A percentile compares a stretch with the other conserved stretches of the same genome.
phyloP scores from a whole-genome alignment of 805 yeast genomes.

The Metschnikowia cerradonensis region DNA sequence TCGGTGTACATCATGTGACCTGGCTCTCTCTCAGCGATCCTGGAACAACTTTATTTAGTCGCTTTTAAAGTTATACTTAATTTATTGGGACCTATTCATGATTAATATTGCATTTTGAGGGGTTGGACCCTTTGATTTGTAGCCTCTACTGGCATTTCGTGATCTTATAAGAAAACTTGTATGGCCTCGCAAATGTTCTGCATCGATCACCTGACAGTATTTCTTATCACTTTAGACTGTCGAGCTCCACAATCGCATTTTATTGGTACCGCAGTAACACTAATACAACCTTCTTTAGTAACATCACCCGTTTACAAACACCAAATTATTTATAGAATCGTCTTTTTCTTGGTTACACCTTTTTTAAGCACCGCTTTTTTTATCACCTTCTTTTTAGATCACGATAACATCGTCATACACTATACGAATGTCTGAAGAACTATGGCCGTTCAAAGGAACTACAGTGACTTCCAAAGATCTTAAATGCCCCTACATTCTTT shows the following conservation, averaged over 20 bases:
- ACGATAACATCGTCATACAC: background rate
- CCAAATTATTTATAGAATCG: background rate
- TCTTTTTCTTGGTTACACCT: background rate
- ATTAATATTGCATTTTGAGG: background rate
- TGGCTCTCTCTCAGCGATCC: background rate
- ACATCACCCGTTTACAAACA: too few relatives aligned
- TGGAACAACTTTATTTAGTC: background rate
- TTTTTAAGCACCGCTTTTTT: too few relatives aligned
- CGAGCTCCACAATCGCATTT: too few relatives aligned
- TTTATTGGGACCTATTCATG: background rate
- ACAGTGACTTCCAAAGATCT: background rate
- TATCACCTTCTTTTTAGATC: background rate
- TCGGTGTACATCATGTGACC: background rate
- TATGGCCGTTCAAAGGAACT: background rate
- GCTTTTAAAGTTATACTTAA: background rate
- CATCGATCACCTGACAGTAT: background rate
- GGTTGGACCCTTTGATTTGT: background rate
- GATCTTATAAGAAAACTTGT: background rate
- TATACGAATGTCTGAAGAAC: background rate
- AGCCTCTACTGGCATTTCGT: background rate
- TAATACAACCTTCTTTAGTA: too few relatives aligned
- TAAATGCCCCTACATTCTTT: conserved; percentile 33
- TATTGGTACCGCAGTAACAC: too few relatives aligned
- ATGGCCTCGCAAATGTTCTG: background rate
- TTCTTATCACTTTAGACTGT: background rate